Evolutionary conservation across 2,329 filamentous ascomycete genomes (phyloP), one percentile per base, ranked within the genome.

Genomic region (Colletotrichum sp.): DNA sequence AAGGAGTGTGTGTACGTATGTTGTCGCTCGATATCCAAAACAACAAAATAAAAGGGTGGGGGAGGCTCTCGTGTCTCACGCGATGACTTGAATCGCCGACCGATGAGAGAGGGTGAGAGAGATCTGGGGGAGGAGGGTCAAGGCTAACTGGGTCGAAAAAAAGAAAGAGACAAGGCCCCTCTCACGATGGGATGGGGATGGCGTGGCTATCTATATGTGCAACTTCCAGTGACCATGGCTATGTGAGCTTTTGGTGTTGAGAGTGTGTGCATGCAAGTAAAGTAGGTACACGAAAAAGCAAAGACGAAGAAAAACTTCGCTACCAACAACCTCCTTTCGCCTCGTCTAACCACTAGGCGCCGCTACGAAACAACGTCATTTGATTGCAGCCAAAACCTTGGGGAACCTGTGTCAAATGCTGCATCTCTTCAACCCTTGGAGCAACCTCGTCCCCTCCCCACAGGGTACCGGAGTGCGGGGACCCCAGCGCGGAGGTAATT

Each of bases 401-500:
- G 36, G 71, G 63, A 69, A 66, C 28, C 32, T 64, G 69, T 75
- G 69, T 69, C 69, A 69, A 73, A 44, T 59, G 64, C 34, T 64
- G 49, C 73, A 59, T 69, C 73, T 69, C 73, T 59, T 59, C 28
- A 49, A 67, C 60, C 72, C 62, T 10, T 67, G 72, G 18, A 34
- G 26, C 5, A 36, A 24, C 24, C n/a, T 28, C 10, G 18, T 34
- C 65, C n/a, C 26, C 28, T 21, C 69, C 57, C 63, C 73, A 60
- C 69, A 73, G 8, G 16, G 39, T 36, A 62, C 28, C n/a, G 44
- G 44, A 68, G 64, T 73, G 73, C 70, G 73, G 73, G 73, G 73
- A 69, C 73, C 70, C 73, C 73, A 76, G 63, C 72, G 72, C 55
- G 72, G 69, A 72, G 72, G 70, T 49, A 32, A 36, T 64, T 32